phyloP scores from a whole-genome alignment of 305 asterid genomes.

The Coffea humblotiana region DNA sequence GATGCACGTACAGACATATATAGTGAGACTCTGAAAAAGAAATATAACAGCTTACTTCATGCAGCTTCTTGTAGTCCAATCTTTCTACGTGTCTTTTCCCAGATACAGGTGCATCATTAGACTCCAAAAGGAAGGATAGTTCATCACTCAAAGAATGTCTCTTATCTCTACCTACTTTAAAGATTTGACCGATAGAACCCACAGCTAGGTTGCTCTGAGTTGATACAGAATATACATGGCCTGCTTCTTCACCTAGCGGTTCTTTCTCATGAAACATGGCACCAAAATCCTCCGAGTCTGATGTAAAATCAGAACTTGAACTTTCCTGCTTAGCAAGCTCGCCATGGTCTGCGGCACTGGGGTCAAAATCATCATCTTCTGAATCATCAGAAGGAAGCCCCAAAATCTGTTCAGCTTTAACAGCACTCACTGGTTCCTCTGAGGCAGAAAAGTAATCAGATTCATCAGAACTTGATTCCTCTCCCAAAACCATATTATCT shows the following conservation, averaged over 20 bases:
- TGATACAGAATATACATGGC: slow-evolving; percentile 4
- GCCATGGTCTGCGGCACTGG: slow-evolving; percentile 49
- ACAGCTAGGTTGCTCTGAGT: not conserved
- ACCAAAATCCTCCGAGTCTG: slow-evolving; percentile 88
- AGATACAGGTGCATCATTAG: slow-evolving; percentile 45
- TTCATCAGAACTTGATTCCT: slow-evolving; percentile 58
- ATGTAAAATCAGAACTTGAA: slow-evolving; percentile 88
- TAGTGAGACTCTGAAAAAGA: not conserved
- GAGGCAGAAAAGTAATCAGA: slow-evolving; percentile 64
- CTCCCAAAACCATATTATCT: slow-evolving; percentile 43
- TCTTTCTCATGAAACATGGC: slow-evolving; percentile 49
- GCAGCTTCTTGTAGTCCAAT: slow-evolving; percentile 80
- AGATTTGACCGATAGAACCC: slow-evolving; percentile 29
- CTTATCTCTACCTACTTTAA: slow-evolving; percentile 35
- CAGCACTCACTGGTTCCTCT: slow-evolving; percentile 39
- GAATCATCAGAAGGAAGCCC: slow-evolving; percentile 94
- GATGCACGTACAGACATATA: not conserved
- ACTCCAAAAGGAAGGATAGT: slow-evolving; percentile 56
- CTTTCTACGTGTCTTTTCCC: slow-evolving; percentile 65
- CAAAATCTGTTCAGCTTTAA: slow-evolving; percentile 33
- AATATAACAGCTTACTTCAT: slow-evolving; percentile 68
- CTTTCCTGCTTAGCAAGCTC: slow-evolving; percentile 48
- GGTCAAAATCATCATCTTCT: slow-evolving; percentile 91
- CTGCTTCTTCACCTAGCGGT: slow-evolving; percentile 34
- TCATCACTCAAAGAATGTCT: slow-evolving; percentile 51